Evolutionary conservation across 306 rosid species (phyloP), one percentile per base, ranked within the genome.

Genomic region (Albizia julibrissin): DNA sequence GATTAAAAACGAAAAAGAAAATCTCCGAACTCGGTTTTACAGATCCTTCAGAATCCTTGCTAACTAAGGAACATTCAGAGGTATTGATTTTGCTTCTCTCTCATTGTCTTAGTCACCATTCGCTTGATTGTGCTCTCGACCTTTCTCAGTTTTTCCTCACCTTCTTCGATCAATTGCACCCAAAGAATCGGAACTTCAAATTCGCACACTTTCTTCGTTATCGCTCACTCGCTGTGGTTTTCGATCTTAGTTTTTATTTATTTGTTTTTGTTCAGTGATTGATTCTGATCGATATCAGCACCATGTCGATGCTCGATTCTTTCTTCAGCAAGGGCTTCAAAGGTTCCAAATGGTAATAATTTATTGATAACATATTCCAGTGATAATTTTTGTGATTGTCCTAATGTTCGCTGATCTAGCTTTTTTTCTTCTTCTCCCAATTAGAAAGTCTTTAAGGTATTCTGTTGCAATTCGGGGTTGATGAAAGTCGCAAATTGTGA

Each of bases 261-360:
- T 49, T 5, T 16, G 64, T 82, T 71, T 72, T 33, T 31, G 67
- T 67, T 76, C 34, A 77, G 89, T 81, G 77, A 49, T 67, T 78
- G 76, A 64, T 85, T 85, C 74, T 84, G 83, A 78, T 87, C 86
- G 59, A 46, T 66, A 80, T 34, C 72, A 27, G 12, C 77, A 76
- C 81, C 89, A 91, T 91, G 97, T 85, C 97, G 90, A 91, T 90
- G 97, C 92, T 95, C 80, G 95, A 91, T 82, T 92, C 99, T 43
- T 87, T 95, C 92, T 92, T 95, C 92, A 90, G 75, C 93, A 90
- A 92, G 87, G 97, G 97, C 88, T 93, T 95, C 83, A 95, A 91
- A 80, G 98, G 94, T 33, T 85, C 92, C 79, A 92, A 92, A 83
- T 95, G 99, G 99, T 95, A 88, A 71, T 43, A 71, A 26, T 82